Percentiles rank a stretch among this genome's conserved stretches.
Evolutionary conservation across 2,329 filamentous ascomycete genomes (phyloP).

Genomic region (Fusarium sp.): DNA sequence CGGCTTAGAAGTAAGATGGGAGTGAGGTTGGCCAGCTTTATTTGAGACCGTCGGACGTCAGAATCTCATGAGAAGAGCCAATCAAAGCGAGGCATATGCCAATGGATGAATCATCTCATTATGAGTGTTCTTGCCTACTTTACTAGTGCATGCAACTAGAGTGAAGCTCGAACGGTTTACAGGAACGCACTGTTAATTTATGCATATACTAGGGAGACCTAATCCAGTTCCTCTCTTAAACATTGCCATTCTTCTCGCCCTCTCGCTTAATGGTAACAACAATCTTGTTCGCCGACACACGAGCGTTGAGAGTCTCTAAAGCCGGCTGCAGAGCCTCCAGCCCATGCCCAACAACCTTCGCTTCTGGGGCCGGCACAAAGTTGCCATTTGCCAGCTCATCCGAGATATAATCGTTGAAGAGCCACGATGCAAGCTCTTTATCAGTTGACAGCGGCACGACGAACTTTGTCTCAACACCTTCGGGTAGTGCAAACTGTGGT

Average conservation of each 20-base stretch:
- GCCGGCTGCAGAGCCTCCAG: constrained; percentile 13
- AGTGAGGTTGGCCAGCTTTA: too few relatives aligned
- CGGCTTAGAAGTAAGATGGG: constrained; percentile 11
- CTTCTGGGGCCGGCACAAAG: constrained; percentile 8
- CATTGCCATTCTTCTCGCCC: too few relatives aligned
- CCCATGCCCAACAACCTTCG: not conserved
- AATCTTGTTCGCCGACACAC: constrained; percentile 20
- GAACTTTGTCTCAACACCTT: constrained; percentile 21
- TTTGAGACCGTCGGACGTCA: too few relatives aligned
- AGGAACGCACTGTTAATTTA: too few relatives aligned
- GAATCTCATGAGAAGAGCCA: too few relatives aligned
- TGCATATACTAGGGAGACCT: too few relatives aligned
- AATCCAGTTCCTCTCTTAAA: not conserved
- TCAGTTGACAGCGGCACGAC: constrained; percentile 9
- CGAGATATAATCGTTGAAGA: constrained; percentile 7
- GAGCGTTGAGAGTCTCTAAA: constrained; percentile 1
- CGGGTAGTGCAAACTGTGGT: not conserved
- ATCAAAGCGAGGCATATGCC: too few relatives aligned
- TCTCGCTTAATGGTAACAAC: constrained; percentile 6
- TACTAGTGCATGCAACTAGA: not conserved
- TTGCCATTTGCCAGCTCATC: not conserved
- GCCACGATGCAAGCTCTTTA: constrained; percentile 7
- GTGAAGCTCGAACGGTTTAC: too few relatives aligned
- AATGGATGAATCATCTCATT: not conserved
- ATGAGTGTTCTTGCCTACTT: not conserved